Percentiles rank a stretch among this genome's conserved stretches.
These are phyloP conservation scores for Ascoidea asiatica DNA, from an alignment of 805 yeast genomes.

Conservation along the genomic window DNA sequence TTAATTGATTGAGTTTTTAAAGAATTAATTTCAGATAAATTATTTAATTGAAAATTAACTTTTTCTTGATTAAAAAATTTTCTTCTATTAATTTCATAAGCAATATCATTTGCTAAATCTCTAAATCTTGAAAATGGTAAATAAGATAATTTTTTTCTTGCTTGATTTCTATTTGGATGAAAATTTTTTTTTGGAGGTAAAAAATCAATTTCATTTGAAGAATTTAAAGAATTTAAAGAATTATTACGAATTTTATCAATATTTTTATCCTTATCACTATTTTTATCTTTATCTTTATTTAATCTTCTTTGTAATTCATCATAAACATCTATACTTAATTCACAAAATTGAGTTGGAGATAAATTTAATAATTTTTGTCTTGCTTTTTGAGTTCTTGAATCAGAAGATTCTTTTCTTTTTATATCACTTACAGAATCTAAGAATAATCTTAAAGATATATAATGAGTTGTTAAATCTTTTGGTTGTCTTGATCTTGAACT, in stretches of 20 bases:
- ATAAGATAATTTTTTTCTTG: constrained; percentile 80
- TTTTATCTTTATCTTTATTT: constrained; percentile 15
- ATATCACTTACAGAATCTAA: not conserved
- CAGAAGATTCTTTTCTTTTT: constrained; percentile 9
- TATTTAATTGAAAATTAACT: too few relatives aligned
- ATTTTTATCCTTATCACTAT: too few relatives aligned
- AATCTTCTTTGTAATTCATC: constrained; percentile 82
- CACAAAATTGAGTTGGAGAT: constrained; percentile 72
- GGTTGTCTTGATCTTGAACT: not conserved
- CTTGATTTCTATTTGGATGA: constrained; percentile 92
- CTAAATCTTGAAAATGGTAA: constrained; percentile 73
- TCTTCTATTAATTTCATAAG: constrained; percentile 75
- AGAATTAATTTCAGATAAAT: too few relatives aligned
- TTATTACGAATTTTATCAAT: too few relatives aligned
- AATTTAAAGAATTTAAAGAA: constrained; percentile 20
- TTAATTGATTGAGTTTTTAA: too few relatives aligned
- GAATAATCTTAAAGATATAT: not conserved
- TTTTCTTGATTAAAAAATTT: constrained; percentile 19
- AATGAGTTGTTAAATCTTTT: not conserved
- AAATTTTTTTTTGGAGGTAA: constrained; percentile 58
- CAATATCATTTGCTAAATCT: constrained; percentile 82
- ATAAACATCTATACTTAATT: constrained; percentile 85
- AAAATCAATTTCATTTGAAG: constrained; percentile 43
- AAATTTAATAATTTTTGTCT: constrained; percentile 74
- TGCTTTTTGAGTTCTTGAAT: constrained; percentile 60